Evolutionary conservation across 768 basidiomycete genomes (phyloP).

Genomic region (Suillus cothurnatus): DNA sequence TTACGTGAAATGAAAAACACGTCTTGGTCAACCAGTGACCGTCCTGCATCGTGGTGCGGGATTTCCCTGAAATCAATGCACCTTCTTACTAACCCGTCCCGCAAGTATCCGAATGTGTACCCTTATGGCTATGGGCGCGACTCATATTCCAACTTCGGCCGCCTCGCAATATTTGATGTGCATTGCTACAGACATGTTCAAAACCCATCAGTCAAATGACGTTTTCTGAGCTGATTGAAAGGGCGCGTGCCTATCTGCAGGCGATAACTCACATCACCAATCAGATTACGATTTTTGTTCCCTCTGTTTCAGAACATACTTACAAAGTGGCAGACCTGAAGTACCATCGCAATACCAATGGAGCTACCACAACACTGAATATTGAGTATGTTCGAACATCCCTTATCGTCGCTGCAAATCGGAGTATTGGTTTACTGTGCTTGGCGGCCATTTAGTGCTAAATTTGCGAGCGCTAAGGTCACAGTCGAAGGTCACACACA

Average conservation of each 20-base stretch:
- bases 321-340: background rate
- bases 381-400: background rate
- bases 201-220: background rate
- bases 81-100: background rate
- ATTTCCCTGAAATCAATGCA: background rate
- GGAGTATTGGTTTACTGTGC: background rate
- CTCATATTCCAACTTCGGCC: constrained; percentile 1
- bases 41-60: constrained; percentile 1
- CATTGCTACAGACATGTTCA: background rate
- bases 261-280: background rate
- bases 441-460: background rate
- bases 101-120: background rate
- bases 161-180: background rate
- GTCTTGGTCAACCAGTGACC: background rate
- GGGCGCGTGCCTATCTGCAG: background rate
- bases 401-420: background rate
- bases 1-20: constrained; percentile 4
- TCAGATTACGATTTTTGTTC: background rate
- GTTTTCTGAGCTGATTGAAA: background rate
- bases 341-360: too few species aligned
- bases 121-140: background rate
- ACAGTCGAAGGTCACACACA: background rate
- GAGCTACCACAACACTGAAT: background rate
- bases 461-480: background rate
- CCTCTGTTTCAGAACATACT: background rate